A percentile compares a stretch with the other conserved stretches of the same genome.
These are phyloP conservation scores for Auricularia auricula-judae DNA, from an alignment of 768 basidiomycete species.

Conservation along the genomic window DNA sequence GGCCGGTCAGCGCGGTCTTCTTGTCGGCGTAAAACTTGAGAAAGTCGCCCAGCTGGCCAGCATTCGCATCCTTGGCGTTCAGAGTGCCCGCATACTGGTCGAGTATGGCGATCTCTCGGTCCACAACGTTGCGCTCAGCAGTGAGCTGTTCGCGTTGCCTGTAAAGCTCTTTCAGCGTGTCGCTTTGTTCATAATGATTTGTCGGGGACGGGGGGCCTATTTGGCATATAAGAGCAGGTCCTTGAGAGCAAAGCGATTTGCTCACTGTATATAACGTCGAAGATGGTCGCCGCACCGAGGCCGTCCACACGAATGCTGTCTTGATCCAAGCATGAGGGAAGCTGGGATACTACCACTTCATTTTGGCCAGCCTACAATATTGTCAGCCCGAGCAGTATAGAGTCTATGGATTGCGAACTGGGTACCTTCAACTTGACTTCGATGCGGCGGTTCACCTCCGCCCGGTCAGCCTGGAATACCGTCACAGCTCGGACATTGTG, in stretches of 20 bases:
- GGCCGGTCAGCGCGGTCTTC: slow-evolving; percentile 24
- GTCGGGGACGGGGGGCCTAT: slow-evolving; percentile 16
- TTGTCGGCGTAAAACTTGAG: slow-evolving; percentile 30
- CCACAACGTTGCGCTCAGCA: slow-evolving; percentile 16
- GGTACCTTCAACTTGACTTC: slow-evolving; percentile 4
- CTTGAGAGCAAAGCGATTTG: too few relatives aligned
- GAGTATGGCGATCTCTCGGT: slow-evolving; percentile 32
- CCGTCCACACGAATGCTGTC: slow-evolving; percentile 44
- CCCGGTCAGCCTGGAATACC: slow-evolving; percentile 5
- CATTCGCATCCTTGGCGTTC: slow-evolving; percentile 20
- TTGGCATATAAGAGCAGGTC: too few relatives aligned
- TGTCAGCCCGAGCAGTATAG: too few relatives aligned
- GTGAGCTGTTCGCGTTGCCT: background rate
- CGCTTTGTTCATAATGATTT: slow-evolving; percentile 9
- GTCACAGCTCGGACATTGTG: slow-evolving; percentile 3
- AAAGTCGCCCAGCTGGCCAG: slow-evolving; percentile 22
- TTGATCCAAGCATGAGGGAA: slow-evolving; percentile 40
- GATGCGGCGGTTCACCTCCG: slow-evolving; percentile 5
- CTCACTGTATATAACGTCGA: slow-evolving; percentile 40
- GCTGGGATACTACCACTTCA: slow-evolving; percentile 36
- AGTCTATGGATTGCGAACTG: too few relatives aligned
- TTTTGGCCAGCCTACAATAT: slow-evolving; percentile 38
- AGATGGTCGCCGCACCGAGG: slow-evolving; percentile 35
- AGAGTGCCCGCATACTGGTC: slow-evolving; percentile 34
- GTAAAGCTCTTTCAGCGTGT: background rate